A percentile compares a stretch with the other conserved stretches of the same genome.
These are phyloP conservation scores for Venturia oleaginea DNA, from an alignment of 2,329 filamentous ascomycete genomes.

Conservation along the genomic window DNA sequence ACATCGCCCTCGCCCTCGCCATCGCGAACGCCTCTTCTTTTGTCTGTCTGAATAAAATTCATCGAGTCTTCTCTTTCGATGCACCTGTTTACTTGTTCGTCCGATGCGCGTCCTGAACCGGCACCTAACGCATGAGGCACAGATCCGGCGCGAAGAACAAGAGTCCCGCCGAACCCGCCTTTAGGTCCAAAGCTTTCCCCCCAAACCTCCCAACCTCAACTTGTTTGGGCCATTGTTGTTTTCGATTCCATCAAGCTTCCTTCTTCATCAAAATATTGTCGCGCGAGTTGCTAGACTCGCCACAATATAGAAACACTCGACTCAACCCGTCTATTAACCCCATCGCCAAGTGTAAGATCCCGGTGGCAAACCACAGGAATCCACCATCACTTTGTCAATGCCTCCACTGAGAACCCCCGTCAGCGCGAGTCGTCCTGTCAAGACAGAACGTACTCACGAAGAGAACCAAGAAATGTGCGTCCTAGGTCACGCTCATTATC, in stretches of 20 bases:
- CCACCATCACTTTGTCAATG: constrained; percentile 20
- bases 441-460: constrained; percentile 69
- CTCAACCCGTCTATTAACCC: background rate
- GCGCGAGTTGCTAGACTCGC: constrained; percentile 7
- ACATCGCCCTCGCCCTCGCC: background rate
- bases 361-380: background rate
- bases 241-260: background rate
- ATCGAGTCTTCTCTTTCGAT: background rate
- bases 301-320: background rate
- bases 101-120: background rate
- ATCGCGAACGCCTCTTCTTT: background rate
- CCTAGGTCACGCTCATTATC: background rate
- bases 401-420: constrained; percentile 28
- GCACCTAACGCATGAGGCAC: background rate
- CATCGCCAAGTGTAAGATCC: background rate
- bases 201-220: background rate
- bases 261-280: background rate
- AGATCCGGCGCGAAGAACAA: background rate
- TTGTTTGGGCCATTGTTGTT: background rate
- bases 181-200: background rate
- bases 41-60: background rate
- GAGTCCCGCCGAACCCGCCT: background rate
- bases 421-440: constrained; percentile 31
- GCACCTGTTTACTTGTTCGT: background rate
- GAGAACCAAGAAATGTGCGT: constrained; percentile 66